phyloP scores from a whole-genome alignment of 768 basidiomycete species.

The Clavaria fumosa region DNA sequence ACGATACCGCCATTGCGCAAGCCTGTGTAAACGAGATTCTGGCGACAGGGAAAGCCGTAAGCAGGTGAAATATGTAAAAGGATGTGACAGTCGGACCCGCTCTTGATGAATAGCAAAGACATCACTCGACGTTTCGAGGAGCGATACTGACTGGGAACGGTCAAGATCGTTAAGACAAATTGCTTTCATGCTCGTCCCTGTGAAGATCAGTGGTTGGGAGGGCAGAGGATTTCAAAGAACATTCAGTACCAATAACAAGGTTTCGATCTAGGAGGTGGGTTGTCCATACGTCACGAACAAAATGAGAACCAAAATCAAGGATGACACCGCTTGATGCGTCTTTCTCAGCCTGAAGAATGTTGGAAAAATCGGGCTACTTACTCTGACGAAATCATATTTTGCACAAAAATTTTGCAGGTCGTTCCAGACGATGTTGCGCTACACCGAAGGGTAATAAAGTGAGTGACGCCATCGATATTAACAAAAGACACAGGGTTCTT shows the following conservation, averaged over 20 bases:
- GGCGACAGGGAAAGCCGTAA: slow-evolving; percentile 4
- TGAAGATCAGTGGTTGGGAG: background rate
- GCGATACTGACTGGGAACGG: slow-evolving; percentile 18
- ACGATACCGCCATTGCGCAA: slow-evolving; percentile 43
- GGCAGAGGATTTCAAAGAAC: background rate
- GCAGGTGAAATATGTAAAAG: background rate
- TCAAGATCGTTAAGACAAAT: slow-evolving; percentile 39
- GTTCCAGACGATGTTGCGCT: slow-evolving; percentile 47
- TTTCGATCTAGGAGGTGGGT: slow-evolving; percentile 33
- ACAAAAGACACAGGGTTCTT: slow-evolving; percentile 12
- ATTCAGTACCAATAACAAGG: slow-evolving; percentile 35
- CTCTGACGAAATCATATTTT: slow-evolving; percentile 27
- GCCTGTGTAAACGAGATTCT: slow-evolving; percentile 41
- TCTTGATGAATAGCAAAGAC: slow-evolving; percentile 44
- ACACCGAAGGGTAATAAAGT: slow-evolving; percentile 11
- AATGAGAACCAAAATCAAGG: slow-evolving; percentile 19
- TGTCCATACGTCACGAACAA: slow-evolving; percentile 40
- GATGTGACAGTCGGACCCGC: slow-evolving; percentile 22
- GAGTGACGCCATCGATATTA: background rate
- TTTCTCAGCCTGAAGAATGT: background rate
- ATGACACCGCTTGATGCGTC: slow-evolving; percentile 14
- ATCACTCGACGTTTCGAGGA: slow-evolving; percentile 42
- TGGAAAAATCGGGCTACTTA: slow-evolving; percentile 12
- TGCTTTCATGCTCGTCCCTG: slow-evolving; percentile 40
- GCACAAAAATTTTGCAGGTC: slow-evolving; percentile 32